Evolutionary conservation across 1,284 basidiomycete species (phyloP), one percentile per base, ranked within the genome.

Genomic region (Phlebopus sp.): DNA sequence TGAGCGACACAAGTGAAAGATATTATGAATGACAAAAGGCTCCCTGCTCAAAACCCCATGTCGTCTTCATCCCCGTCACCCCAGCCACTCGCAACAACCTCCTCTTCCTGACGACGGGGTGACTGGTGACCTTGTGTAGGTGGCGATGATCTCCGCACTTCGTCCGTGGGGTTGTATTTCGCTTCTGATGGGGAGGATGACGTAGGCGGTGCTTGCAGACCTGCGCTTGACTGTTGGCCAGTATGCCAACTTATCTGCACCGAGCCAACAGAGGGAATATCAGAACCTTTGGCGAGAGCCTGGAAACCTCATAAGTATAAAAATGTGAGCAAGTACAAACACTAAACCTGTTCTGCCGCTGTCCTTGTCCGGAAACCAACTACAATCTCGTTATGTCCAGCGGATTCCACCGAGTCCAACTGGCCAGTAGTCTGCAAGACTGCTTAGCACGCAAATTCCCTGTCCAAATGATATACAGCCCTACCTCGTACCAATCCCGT

Each of bases 401-500:
- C 58, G 30, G 62, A 62, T 37, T 84, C 78, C 21, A 86, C 64
- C 2, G 79, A 75, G 21, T 90, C 86, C 43, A 89, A 59, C 55
- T 84, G 84, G 11, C 84, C 84, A 2, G 77, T 76, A 18, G 79
- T 76, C 85, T 88, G 50, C 44, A 50, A 47, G 45, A 37, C 7
- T 38, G 42, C 27, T 53, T n/a, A 54, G 52, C 45, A 45, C 15
- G 23, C 40, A 38, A 31, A 45, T 47, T 44, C 18, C 25, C 29
- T 25, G 39, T 51, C n/a, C 2, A 42, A 35, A 17, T 29, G 9
- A 27, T 3, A 56, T 41, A 14, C 17, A 27, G 29, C 58, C 80
- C 55, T 56, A 87, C 84, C 76, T 90, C 87, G 64, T 87, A 95
- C 84, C 90, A 95, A 54, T 88, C 82, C 53, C 79, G 81, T 45